A percentile compares a stretch with the other conserved stretches of the same genome.
These are phyloP conservation scores for Coemansia sp. DNA, from an alignment of 192 early-diverging fungal genomes.

Conservation along the genomic window DNA sequence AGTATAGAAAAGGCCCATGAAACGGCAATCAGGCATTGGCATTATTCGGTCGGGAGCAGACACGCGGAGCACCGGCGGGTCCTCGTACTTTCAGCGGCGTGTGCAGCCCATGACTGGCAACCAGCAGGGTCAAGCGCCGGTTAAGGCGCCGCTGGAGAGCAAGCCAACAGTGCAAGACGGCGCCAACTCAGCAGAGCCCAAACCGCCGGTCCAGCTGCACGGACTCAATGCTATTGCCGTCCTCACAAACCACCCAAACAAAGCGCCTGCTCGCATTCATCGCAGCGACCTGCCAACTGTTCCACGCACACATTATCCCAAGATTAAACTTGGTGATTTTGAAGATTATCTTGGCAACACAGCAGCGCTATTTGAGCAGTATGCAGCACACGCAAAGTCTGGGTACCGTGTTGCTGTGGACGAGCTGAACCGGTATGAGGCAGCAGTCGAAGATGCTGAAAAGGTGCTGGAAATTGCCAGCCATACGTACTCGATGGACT, in stretches of 20 bases:
- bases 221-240: slow-evolving; percentile 53
- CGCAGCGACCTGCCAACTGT: slow-evolving; percentile 53
- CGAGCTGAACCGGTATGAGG: slow-evolving; percentile 55
- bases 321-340: slow-evolving; percentile 76
- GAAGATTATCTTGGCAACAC: slow-evolving; percentile 77
- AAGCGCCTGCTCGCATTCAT: slow-evolving; percentile 48
- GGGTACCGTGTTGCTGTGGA: slow-evolving; percentile 50
- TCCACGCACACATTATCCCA: slow-evolving; percentile 52
- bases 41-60: slow-evolving; percentile 42
- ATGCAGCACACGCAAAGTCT: slow-evolving; percentile 64
- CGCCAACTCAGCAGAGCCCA: background rate
- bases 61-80: slow-evolving; percentile 23
- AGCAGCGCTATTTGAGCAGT: slow-evolving; percentile 75
- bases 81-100: slow-evolving; percentile 53
- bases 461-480: slow-evolving; percentile 33
- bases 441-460: slow-evolving; percentile 52
- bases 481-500: slow-evolving; percentile 54
- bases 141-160: background rate
- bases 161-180: background rate
- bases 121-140: slow-evolving; percentile 1
- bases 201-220: slow-evolving; percentile 2
- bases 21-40: slow-evolving; percentile 48
- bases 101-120: slow-evolving; percentile 24
- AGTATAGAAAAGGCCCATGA: slow-evolving; percentile 20
- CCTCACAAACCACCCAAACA: slow-evolving; percentile 54